Base-by-base conservation (phyloP, 768 basidiomycete genomes). In the Ramaria rubella region DNA sequence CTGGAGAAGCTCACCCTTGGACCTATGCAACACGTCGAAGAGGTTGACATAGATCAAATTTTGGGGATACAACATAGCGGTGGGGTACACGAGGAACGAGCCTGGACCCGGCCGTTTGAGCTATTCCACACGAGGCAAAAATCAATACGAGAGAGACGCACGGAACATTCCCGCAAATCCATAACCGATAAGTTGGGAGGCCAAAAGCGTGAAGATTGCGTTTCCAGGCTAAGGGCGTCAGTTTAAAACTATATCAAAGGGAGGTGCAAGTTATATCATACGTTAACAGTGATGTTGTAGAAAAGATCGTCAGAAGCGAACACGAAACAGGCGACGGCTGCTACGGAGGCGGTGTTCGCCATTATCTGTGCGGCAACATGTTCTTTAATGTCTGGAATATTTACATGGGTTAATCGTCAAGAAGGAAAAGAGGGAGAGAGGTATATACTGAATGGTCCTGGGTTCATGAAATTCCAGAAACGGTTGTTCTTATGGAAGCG, bases 381-480 rank as follows among this genome's bases (percentile, higher is more conserved):
- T 42, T 53, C 52, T 26, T 53, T 53, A 36, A 53, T 53, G 24
- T 53, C 52, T 53, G 38, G 31, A 12, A 36, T 21, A 15, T 3
- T 17, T 30, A 19, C 34, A 29, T 42, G 8, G 23, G 21, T n/a
- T n/a, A 6, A 36, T 52, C 19, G 29, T 38, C 30, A 6, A 5
- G 23, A n/a, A 40, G 4, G n/a, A 12, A 5, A 21, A 7, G 23
- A 36, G 33, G 4, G n/a, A 12, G 3, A 21, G 21, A 53, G n/a
- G 12, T 4, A 7, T 24, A 23, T 5, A 53, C 52, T 53, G 52
- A 53, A 53, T 45, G 52, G 52, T 23, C 52, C 52, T 23, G 52
- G 52, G 38, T 53, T 53, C 52, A 53, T 53, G 23, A 53, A 53
- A 30, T 53, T 53, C 52, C 52, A 53, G 36, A 53, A 53, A 23